Evolutionary conservation across 345 rosid genomes (phyloP).

Genomic region (Kandelia obovata): DNA sequence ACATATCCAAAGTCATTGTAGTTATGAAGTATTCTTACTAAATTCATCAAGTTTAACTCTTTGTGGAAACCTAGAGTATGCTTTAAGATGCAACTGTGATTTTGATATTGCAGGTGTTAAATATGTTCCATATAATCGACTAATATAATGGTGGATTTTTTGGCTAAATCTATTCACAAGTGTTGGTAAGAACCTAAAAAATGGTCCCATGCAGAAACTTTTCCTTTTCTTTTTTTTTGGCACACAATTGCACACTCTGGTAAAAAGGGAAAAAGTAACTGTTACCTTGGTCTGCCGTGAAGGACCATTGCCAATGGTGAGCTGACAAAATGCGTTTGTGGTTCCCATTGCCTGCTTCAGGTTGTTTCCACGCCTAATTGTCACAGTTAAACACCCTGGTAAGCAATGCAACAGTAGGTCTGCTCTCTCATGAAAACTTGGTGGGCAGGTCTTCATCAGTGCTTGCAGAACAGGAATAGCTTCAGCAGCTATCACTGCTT

Average conservation of each 20-base stretch:
- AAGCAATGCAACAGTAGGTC: constrained; percentile 82
- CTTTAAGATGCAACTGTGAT: too few relatives aligned
- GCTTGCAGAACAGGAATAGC: constrained; percentile 75
- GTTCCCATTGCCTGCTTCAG: constrained; percentile 75
- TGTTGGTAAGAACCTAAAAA: too few relatives aligned
- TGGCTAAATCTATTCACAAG: too few relatives aligned
- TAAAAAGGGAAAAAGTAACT: background rate
- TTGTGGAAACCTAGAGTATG: background rate
- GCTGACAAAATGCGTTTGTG: constrained; percentile 76
- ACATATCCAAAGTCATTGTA: too few relatives aligned
- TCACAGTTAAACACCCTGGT: constrained; percentile 84
- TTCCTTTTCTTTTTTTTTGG: background rate
- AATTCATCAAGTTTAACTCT: background rate
- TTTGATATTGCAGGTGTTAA: too few relatives aligned
- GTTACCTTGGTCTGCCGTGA: constrained; percentile 82
- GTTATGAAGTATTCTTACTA: too few relatives aligned
- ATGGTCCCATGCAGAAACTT: background rate
- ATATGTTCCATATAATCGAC: too few relatives aligned
- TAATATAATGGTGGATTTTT: too few relatives aligned
- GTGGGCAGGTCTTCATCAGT: constrained; percentile 81
- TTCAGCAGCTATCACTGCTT: constrained; percentile 80
- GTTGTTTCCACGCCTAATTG: constrained; percentile 73
- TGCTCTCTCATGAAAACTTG: constrained; percentile 79
- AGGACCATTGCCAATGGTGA: constrained; percentile 82
- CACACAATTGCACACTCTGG: background rate